phyloP scores from a whole-genome alignment of 2,329 filamentous ascomycete species.

The Diplocarpon rosae region DNA sequence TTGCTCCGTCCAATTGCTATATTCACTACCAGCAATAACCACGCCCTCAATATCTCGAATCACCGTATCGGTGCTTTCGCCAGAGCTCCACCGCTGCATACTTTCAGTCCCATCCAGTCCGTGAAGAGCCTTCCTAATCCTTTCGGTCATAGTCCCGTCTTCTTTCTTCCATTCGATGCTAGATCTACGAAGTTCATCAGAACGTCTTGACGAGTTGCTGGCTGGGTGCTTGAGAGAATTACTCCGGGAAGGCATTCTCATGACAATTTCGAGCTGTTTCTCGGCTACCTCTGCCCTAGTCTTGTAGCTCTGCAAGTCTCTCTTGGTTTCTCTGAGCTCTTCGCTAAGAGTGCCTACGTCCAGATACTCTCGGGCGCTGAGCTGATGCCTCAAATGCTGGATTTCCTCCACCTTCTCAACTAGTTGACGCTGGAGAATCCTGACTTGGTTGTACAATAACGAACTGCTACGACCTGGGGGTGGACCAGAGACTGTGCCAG shows the following conservation, averaged over 20 bases:
- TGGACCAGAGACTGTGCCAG: slow-evolving; percentile 1
- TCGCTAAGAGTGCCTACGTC: slow-evolving; percentile 38
- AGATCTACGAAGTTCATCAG: neutral
- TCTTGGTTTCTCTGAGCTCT: slow-evolving; percentile 34
- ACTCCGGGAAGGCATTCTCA: slow-evolving; percentile 8
- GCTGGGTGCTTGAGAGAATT: slow-evolving; percentile 1
- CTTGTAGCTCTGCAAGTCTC: slow-evolving; percentile 40
- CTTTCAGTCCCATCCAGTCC: slow-evolving; percentile 13
- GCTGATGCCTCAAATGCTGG: slow-evolving; percentile 33
- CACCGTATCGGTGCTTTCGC: slow-evolving; percentile 19
- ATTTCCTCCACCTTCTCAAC: slow-evolving; percentile 36
- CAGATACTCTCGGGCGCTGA: slow-evolving; percentile 34
- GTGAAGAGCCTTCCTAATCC: slow-evolving; percentile 9
- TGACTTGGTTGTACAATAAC: slow-evolving; percentile 37
- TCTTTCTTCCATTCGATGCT: slow-evolving; percentile 7
- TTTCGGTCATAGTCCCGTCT: slow-evolving; percentile 1
- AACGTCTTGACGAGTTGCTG: slow-evolving; percentile 1
- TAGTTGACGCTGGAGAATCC: slow-evolving; percentile 37
- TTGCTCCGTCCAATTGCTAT: slow-evolving; percentile 5
- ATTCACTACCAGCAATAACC: slow-evolving; percentile 6
- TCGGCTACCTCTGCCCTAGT: slow-evolving; percentile 46
- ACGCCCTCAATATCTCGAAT: slow-evolving; percentile 8
- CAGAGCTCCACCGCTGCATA: slow-evolving; percentile 6
- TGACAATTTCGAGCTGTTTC: slow-evolving; percentile 34
- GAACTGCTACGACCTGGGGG: slow-evolving; percentile 21